Conservation (phyloP, 495 filamentous ascomycete species). For the Penicillium coprophilum region DNA sequence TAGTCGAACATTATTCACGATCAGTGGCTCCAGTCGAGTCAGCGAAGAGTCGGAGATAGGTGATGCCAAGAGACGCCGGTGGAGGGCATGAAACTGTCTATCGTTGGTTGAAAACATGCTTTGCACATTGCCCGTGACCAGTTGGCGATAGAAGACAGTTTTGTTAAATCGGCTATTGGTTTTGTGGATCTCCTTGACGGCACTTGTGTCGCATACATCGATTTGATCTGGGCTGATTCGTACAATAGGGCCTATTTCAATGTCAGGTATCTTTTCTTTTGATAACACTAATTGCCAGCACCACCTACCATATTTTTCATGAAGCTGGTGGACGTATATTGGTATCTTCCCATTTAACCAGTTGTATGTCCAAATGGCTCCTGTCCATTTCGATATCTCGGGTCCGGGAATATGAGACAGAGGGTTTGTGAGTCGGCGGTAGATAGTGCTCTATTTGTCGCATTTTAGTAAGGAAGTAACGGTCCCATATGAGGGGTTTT, state of each 20-base stretch:
- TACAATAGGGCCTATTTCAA: slow-evolving; percentile 40
- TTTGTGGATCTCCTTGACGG: slow-evolving; percentile 42
- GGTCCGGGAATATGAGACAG: slow-evolving; percentile 26
- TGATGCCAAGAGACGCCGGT: slow-evolving; percentile 36
- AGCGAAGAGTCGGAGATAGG: slow-evolving; percentile 42
- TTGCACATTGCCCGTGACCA: slow-evolving; percentile 16
- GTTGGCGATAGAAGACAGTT: slow-evolving; percentile 20
- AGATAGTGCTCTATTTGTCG: slow-evolving; percentile 11
- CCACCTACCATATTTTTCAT: slow-evolving; percentile 42
- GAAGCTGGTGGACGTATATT: slow-evolving; percentile 42
- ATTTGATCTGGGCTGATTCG: slow-evolving; percentile 39
- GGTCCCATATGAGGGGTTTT: background rate
- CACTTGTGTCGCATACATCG: slow-evolving; percentile 37
- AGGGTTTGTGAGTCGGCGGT: slow-evolving; percentile 17
- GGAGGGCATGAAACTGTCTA: slow-evolving; percentile 28
- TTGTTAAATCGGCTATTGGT: slow-evolving; percentile 33
- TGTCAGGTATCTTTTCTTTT: slow-evolving; percentile 3
- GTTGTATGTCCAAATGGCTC: slow-evolving; percentile 31
- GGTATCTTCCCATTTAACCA: slow-evolving; percentile 31
- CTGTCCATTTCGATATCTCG: slow-evolving; percentile 38
- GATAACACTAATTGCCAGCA: background rate
- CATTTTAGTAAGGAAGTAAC: background rate
- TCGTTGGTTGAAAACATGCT: slow-evolving; percentile 38
- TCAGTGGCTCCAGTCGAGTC: slow-evolving; percentile 27
- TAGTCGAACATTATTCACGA: slow-evolving; percentile 29